Evolutionary conservation across 169 alveolate genomes (phyloP).

Genomic region (Cryptosporidium ryanae): DNA sequence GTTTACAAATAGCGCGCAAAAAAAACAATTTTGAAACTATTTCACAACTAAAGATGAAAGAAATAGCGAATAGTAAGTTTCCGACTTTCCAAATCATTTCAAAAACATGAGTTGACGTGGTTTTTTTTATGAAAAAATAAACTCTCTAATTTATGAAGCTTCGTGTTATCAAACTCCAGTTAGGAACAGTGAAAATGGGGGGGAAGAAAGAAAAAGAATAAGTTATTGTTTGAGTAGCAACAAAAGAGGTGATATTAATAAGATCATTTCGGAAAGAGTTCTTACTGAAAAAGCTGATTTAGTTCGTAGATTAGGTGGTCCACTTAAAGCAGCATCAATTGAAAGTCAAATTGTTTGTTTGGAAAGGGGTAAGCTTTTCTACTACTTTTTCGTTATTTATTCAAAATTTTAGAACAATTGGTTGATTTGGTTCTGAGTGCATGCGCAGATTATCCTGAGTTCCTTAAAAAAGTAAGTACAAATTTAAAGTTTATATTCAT

Average conservation of each 20-base stretch:
- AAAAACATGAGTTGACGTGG: too few relatives aligned
- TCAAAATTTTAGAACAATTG: constrained; percentile 1
- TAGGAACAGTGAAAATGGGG: background rate
- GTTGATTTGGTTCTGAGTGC: constrained; percentile 48
- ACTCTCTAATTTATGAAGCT: background rate
- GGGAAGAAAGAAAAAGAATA: constrained; percentile 22
- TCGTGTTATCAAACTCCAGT: constrained; percentile 15
- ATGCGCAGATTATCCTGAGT: constrained; percentile 55
- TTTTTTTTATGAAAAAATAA: too few relatives aligned
- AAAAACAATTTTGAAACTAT: too few relatives aligned
- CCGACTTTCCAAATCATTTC: too few relatives aligned
- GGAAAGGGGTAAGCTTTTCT: constrained; percentile 39
- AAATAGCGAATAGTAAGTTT: too few relatives aligned
- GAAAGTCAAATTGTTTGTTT: constrained; percentile 62
- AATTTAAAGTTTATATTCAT: background rate
- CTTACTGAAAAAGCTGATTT: constrained; percentile 21
- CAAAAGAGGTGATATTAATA: constrained; percentile 8
- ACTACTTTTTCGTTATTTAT: background rate
- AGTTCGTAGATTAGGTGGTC: constrained; percentile 28
- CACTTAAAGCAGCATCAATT: constrained; percentile 38
- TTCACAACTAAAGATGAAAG: too few relatives aligned
- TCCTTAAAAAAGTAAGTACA: constrained; percentile 38
- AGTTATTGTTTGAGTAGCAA: constrained; percentile 47
- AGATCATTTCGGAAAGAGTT: constrained; percentile 29
- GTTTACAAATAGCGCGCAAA: too few relatives aligned